phyloP scores from a whole-genome alignment of 257 asterid species.

The Dorcoceras hygrometricum region DNA sequence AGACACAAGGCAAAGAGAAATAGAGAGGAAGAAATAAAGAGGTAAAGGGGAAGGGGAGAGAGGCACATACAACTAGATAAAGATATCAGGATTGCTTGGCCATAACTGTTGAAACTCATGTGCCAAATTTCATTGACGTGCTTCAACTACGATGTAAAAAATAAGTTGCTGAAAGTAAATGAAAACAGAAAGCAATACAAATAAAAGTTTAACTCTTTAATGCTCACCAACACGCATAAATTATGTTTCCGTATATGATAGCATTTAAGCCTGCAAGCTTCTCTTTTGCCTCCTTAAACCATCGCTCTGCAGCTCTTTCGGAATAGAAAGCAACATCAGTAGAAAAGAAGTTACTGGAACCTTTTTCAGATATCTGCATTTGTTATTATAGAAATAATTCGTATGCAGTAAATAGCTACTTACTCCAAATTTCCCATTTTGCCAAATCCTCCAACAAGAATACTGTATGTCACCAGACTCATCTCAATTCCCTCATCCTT shows the following conservation, averaged over 20 bases:
- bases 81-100: neutral
- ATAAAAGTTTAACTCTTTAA: constrained; percentile 5
- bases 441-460: constrained; percentile 88
- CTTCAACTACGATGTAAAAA: neutral
- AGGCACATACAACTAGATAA: neutral
- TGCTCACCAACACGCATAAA: constrained; percentile 82
- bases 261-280: constrained; percentile 59
- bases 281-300: constrained; percentile 94
- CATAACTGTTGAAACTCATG: neutral
- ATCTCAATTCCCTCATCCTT: constrained; percentile 77
- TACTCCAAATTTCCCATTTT: constrained; percentile 65
- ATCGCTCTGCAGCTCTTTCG: constrained; percentile 86
- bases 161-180: constrained; percentile 1
- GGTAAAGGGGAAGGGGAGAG: neutral
- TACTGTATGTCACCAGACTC: constrained; percentile 92
- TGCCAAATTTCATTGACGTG: neutral
- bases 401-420: constrained; percentile 33
- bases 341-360: constrained; percentile 13
- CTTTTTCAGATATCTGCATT: too few species aligned
- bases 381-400: neutral
- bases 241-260: constrained; percentile 83
- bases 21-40: neutral
- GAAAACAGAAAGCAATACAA: constrained; percentile 11
- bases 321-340: constrained; percentile 38
- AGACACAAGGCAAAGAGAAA: neutral